Evolutionary conservation across 768 basidiomycete species (phyloP), one percentile per base, ranked within the genome.

Genomic region (Agaricus sinodeliciosus): DNA sequence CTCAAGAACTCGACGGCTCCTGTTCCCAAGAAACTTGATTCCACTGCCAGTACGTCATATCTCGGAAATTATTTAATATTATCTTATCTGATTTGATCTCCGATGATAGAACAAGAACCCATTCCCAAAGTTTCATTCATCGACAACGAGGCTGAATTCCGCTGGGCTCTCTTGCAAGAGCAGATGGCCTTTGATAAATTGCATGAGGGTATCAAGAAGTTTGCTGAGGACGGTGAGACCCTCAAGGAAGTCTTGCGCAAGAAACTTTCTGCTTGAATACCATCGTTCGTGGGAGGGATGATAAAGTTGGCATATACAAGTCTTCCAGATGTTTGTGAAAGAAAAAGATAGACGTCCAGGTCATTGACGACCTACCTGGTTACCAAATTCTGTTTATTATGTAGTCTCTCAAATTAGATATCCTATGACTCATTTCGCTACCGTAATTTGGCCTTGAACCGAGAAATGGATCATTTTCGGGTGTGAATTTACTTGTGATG

Each of bases 151-250:
- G 76, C 94, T 56, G 90, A 93, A 65, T 98, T 98, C 90, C 86
- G 91, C 55, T 96, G 94, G 94, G 60, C 80, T 9, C 85, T 98
- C 54, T 82, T 96, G 63, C 80, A 93, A 64, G 94, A 97, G 71
- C 73, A 79, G 66, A 96, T 97, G 94, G 94, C 95, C n/a, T 95
- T 93, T 66, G 95, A 97, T 70, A 97, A 98, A 77, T 78, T 97
- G 51, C 92, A 96, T 69, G 92, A 97, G 74, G 96, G 96, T 63
- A 96, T 99, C 77, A 85, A 84, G 76, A 96, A 95, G 72, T 99
- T 99, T 66, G 94, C 93, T 47, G 93, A 90, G 75, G 96, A 98
- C 64, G 93, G 92, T 54, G 80, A 84, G 65, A 82, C 89, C 3
- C 84, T 99, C 73, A 96, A 95, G 80, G 69, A 71, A 11, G 67